These are phyloP conservation scores for Arbutus unedo DNA, from an alignment of 148 eudicot species.

Conservation along the genomic window DNA sequence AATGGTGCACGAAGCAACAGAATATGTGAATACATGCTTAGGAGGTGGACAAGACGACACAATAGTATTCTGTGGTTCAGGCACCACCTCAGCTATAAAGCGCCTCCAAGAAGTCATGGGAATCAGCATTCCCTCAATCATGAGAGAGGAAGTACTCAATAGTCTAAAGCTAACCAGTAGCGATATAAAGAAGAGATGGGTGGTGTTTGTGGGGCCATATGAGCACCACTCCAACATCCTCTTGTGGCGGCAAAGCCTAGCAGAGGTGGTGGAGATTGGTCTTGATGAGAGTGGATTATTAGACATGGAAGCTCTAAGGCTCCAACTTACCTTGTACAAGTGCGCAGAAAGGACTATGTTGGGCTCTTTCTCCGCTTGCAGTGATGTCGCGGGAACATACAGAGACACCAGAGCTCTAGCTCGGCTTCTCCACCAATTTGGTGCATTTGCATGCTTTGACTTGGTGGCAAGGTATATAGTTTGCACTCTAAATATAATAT, in stretches of 20 bases:
- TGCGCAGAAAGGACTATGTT: conserved; percentile 40
- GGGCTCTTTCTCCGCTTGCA: conserved; percentile 63
- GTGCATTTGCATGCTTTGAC: conserved; percentile 49
- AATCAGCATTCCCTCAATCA: conserved; percentile 32
- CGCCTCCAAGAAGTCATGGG: conserved; percentile 62
- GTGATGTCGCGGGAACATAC: conserved; percentile 50
- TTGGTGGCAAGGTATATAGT: conserved; percentile 37
- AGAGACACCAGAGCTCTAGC: conserved; percentile 33
- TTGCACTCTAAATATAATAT: too few species aligned
- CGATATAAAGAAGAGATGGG: conserved; percentile 23
- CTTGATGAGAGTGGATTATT: conserved; percentile 30
- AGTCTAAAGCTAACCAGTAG: not conserved
- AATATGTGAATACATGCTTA: conserved; percentile 36
- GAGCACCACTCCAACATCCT: conserved; percentile 72
- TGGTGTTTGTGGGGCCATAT: conserved; percentile 59
- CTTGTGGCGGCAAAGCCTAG: conserved; percentile 60
- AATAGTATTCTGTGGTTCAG: conserved; percentile 41
- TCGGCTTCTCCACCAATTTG: conserved; percentile 33
- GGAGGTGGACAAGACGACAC: conserved; percentile 35
- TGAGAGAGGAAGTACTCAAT: conserved; percentile 23
- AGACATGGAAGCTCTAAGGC: conserved; percentile 35
- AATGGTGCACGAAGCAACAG: conserved; percentile 28
- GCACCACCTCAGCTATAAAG: conserved; percentile 42
- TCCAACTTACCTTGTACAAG: conserved; percentile 26
- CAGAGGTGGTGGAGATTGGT: conserved; percentile 52